Conservation (phyloP, 1,139 yeast species). For the Saccharomycopsis crataegensis region DNA sequence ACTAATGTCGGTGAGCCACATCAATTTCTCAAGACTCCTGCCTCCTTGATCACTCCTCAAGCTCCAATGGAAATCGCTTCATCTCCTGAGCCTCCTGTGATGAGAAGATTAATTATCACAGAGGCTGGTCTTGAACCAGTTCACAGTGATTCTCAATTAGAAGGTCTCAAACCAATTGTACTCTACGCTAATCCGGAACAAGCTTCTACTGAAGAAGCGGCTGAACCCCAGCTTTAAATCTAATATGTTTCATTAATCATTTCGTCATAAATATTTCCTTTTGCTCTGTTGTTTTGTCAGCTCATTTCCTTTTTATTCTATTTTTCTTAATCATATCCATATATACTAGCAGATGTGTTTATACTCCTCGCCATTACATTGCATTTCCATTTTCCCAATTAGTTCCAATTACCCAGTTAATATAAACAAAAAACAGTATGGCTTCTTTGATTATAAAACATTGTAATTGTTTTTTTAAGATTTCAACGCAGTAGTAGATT, state of each 20-base stretch:
- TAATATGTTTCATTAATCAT: neutral
- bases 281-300: neutral
- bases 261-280: neutral
- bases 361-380: no score
- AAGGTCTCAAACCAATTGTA: conserved; percentile 12
- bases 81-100: neutral
- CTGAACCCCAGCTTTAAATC: neutral
- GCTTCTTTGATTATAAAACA: no score
- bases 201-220: neutral
- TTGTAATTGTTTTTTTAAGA: no score
- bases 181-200: conserved; percentile 10
- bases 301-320: neutral
- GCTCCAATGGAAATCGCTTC: neutral
- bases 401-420: no score
- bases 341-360: no score
- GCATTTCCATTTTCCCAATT: no score
- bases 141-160: conserved; percentile 4
- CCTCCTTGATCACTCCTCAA: neutral
- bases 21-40: conserved; percentile 9
- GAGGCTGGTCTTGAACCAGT: conserved; percentile 17
- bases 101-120: conserved; percentile 16
- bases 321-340: neutral
- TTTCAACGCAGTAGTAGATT: no score
- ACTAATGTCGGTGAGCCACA: neutral
- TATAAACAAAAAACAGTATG: no score